These are phyloP conservation scores for Fusarium duplospermum DNA, from an alignment of 2,329 filamentous ascomycete genomes.

Conservation along the genomic window DNA sequence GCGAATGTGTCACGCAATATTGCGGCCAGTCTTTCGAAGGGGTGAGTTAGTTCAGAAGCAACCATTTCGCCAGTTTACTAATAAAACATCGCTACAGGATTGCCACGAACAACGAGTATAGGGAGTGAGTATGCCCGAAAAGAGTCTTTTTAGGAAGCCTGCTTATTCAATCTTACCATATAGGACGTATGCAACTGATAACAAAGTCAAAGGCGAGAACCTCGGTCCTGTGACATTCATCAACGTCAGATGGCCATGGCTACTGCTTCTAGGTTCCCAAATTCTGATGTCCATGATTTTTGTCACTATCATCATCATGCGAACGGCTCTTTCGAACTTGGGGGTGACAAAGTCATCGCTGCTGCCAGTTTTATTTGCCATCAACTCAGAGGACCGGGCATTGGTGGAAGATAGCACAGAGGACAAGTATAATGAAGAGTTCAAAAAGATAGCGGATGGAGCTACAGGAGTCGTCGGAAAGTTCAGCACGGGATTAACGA, in stretches of 20 bases:
- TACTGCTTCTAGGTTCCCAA: background rate
- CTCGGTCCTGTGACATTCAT: background rate
- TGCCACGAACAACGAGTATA: background rate
- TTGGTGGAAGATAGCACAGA: background rate
- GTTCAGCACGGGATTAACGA: background rate
- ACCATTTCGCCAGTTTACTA: no score
- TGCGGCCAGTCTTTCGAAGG: background rate
- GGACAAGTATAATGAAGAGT: background rate
- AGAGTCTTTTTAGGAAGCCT: background rate
- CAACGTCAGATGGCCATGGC: background rate
- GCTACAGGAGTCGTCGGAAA: background rate
- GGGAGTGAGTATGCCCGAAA: background rate
- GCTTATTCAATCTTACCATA: background rate
- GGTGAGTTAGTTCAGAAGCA: no score
- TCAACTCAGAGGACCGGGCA: background rate
- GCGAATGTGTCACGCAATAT: background rate
- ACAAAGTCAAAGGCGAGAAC: background rate
- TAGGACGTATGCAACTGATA: background rate
- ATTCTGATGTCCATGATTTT: background rate
- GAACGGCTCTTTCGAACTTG: background rate
- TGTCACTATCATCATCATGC: background rate
- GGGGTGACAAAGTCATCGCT: background rate
- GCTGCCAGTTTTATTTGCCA: background rate
- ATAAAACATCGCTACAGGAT: no score
- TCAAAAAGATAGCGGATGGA: background rate